Percentiles rank a stretch among this genome's conserved stretches.
Conservation (phyloP, 78 protist species). For the Fonticula alba region DNA sequence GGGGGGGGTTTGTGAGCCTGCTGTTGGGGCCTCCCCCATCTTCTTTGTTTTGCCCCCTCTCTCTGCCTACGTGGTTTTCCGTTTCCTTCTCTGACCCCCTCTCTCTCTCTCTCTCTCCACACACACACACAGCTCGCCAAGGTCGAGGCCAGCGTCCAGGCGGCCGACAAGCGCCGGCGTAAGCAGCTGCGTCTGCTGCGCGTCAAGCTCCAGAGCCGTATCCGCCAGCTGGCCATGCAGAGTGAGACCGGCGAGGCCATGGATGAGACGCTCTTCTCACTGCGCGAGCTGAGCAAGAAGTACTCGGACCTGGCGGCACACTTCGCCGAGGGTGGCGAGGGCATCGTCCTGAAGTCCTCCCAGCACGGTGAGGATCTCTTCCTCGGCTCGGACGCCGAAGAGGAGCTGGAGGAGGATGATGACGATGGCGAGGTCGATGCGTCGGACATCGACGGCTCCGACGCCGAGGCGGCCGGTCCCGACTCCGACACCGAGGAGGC, state of each 20-base stretch:
- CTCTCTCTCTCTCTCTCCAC: background rate
- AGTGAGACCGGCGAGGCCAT: background rate
- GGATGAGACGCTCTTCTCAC: slow-evolving; percentile 16
- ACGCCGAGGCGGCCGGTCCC: too few species aligned
- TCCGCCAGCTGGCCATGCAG: slow-evolving; percentile 17
- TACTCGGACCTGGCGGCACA: background rate
- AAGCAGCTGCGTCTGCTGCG: slow-evolving; percentile 12
- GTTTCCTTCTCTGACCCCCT: background rate
- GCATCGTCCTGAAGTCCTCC: background rate
- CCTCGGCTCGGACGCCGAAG: background rate
- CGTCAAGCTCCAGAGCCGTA: too few species aligned
- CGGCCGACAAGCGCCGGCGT: background rate
- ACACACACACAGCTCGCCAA: background rate
- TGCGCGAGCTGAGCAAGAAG: background rate
- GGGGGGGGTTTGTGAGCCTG: too few species aligned
- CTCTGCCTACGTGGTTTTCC: background rate
- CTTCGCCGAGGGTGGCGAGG: background rate
- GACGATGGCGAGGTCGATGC: too few species aligned
- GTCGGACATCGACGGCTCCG: too few species aligned
- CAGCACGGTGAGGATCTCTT: slow-evolving; percentile 3
- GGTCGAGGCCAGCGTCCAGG: background rate
- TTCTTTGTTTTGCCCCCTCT: background rate
- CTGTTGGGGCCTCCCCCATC: background rate
- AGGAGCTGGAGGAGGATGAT: background rate
- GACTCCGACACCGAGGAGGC: too few species aligned